These are phyloP conservation scores for Mortierella alpina DNA, from an alignment of 192 early-diverging fungal species.

Conservation along the genomic window DNA sequence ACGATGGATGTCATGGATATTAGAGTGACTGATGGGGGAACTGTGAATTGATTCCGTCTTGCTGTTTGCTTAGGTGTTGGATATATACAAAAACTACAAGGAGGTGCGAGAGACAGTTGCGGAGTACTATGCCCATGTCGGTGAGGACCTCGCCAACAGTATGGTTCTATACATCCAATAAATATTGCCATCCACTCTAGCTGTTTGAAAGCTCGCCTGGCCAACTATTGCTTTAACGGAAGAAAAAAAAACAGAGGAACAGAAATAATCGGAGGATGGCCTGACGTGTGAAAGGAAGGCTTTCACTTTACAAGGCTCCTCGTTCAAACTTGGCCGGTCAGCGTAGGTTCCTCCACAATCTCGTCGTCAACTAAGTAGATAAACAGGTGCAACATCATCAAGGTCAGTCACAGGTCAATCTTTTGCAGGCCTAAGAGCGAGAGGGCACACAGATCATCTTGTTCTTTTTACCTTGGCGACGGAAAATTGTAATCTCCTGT, in stretches of 20 bases:
- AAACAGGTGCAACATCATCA: not conserved
- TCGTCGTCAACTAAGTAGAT: constrained; percentile 32
- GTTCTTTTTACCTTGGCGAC: constrained; percentile 59
- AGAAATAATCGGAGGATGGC: too few species aligned
- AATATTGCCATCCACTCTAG: not conserved
- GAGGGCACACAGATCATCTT: not conserved
- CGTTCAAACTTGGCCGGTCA: constrained; percentile 12
- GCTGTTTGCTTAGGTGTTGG: constrained; percentile 6
- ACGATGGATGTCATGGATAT: too few species aligned
- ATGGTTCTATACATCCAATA: constrained; percentile 42
- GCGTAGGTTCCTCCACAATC: constrained; percentile 9
- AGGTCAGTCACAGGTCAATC: not conserved
- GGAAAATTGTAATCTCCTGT: constrained; percentile 93
- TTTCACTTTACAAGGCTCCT: too few species aligned
- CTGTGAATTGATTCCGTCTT: not conserved
- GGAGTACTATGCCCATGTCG: constrained; percentile 42
- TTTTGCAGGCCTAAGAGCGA: not conserved
- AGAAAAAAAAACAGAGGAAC: too few species aligned
- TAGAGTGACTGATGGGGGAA: too few species aligned
- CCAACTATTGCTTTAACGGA: not conserved
- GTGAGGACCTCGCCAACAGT: constrained; percentile 35
- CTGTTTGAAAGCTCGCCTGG: not conserved
- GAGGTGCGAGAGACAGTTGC: constrained; percentile 2
- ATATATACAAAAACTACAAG: constrained; percentile 16
- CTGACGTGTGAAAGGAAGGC: not conserved